Evolutionary conservation across 2,329 filamentous ascomycete genomes (phyloP), one percentile per base, ranked within the genome.

Genomic region (Cercospora canescens): DNA sequence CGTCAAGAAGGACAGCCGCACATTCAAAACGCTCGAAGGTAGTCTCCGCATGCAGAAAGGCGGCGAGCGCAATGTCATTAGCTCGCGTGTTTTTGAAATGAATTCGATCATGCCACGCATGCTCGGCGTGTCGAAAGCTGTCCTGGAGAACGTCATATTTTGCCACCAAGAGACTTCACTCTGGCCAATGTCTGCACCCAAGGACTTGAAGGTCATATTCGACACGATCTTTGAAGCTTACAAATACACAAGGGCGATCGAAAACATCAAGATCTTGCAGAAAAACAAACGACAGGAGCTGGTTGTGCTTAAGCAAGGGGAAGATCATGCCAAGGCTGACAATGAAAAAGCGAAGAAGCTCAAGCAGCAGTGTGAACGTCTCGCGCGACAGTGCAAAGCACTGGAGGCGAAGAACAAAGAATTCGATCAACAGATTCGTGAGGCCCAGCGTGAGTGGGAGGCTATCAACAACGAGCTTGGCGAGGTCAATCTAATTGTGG

Each of bases 111-210:
- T 99, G 77, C 93, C 94, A 0, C 87, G 91, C 71, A 91, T 92
- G 70, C 85, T 99, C 0, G 95, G 95, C 39, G 95, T 97, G 3
- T 95, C 93, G 1, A 89, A 90, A 63, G 94, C 95, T 12, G 89
- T 99, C 63, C 85, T 99, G 28, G 94, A 98, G 71, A 91, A 91
- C 65, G 95, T 99, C 77, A 97, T 99, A 72, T 99, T 99, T 80
- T 99, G 95, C 77, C 95, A 99, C 76, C 95, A 99, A 76, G 95
- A 99, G 77, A 95, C 99, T 72, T 97, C 94, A 28, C 81, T 98
- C 30, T 99, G 95, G 95, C 95, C 95, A 0, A 89, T 99, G 85
- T 96, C 93, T 76, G 92, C 96, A 74, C 93, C 95, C 0, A 83
- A 87, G 0, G 88, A 87, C 0, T 83, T 99, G 59, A 99, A 99